phyloP scores from a whole-genome alignment of 106 monocot species.

The Platanthera guangdongensis region DNA sequence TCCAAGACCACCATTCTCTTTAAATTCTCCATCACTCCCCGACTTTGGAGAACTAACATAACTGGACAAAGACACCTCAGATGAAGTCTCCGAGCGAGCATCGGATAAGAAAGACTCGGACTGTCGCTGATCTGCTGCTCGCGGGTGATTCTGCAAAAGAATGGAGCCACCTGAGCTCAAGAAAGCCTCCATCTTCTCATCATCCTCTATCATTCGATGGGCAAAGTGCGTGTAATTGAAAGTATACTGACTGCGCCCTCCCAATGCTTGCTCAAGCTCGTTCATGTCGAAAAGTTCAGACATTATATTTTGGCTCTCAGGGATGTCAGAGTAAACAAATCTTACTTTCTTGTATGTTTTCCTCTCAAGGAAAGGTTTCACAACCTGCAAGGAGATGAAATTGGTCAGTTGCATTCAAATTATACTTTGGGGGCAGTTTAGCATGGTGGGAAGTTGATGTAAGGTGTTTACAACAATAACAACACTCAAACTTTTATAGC shows the following conservation, averaged over 20 bases:
- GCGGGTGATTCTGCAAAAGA: conserved; percentile 1
- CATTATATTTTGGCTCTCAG: conserved; percentile 42
- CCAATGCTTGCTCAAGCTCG: conserved; percentile 42
- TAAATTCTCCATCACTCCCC: background rate
- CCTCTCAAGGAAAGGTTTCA: conserved; percentile 50
- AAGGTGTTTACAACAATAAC: background rate
- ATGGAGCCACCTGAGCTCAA: conserved; percentile 3
- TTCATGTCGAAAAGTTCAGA: conserved; percentile 37
- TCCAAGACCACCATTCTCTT: background rate
- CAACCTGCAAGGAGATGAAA: conserved; percentile 24
- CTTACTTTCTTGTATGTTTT: conserved; percentile 53
- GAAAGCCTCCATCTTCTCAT: conserved; percentile 22
- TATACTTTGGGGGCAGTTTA: background rate
- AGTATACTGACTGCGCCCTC: conserved; percentile 22
- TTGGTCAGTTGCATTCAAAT: conserved; percentile 1
- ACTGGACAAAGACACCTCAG: conserved; percentile 21
- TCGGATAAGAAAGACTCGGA: conserved; percentile 4
- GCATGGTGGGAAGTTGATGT: background rate
- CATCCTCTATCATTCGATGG: conserved; percentile 41
- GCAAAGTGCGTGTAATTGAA: conserved; percentile 23
- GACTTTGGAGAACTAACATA: conserved; percentile 10
- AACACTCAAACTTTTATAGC: background rate
- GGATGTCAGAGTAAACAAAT: conserved; percentile 41
- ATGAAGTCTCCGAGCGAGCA: conserved; percentile 16
- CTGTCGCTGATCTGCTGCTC: conserved; percentile 10